These are phyloP conservation scores for Coemansia sp. DNA, from an alignment of 192 early-diverging fungal genomes.

Conservation along the genomic window DNA sequence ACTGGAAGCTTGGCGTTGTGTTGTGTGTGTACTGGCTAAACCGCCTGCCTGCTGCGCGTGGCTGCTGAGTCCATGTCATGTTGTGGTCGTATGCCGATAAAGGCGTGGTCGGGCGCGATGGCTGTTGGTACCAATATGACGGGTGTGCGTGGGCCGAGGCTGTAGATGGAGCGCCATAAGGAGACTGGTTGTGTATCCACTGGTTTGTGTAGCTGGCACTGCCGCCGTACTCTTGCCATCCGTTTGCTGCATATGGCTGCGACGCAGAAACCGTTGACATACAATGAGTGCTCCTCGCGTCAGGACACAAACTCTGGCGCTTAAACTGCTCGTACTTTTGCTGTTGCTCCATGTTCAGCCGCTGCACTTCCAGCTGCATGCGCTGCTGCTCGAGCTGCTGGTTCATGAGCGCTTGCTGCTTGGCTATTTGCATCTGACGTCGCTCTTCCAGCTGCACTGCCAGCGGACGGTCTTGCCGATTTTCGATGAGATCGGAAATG, in stretches of 20 bases:
- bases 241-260: constrained; percentile 7
- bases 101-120: constrained; percentile 11
- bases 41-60: constrained; percentile 3
- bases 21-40: constrained; percentile 11
- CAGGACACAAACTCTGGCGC: constrained; percentile 44
- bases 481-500: constrained; percentile 48
- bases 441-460: constrained; percentile 44
- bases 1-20: background rate
- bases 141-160: background rate
- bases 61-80: constrained; percentile 16
- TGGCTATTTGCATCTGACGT: constrained; percentile 42
- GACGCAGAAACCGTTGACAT: constrained; percentile 8
- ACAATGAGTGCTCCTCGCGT: constrained; percentile 1
- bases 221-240: constrained; percentile 15
- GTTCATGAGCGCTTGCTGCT: constrained; percentile 43
- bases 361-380: constrained; percentile 28
- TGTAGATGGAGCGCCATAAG: background rate
- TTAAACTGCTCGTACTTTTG: constrained; percentile 44
- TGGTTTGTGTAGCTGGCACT: constrained; percentile 24
- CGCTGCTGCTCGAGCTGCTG: constrained; percentile 47
- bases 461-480: constrained; percentile 37
- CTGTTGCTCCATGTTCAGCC: constrained; percentile 32
- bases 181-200: constrained; percentile 17
- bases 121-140: constrained; percentile 3
- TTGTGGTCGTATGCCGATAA: constrained; percentile 3